Conservation (phyloP, 1,284 basidiomycete species). For the Filobasidium uniguttulatum region DNA sequence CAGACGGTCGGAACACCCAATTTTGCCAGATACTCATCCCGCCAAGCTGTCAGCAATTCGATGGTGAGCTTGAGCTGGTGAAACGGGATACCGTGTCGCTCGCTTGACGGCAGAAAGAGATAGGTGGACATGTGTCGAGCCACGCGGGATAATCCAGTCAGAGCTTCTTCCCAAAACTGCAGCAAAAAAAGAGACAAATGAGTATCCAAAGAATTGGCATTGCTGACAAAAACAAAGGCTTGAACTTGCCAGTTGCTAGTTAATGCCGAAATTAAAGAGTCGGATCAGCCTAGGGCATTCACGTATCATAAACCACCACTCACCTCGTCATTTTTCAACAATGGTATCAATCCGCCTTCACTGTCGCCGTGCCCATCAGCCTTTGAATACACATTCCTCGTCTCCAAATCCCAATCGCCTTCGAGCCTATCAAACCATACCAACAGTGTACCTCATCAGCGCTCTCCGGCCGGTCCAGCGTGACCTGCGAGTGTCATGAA, state of each 20-base stretch:
- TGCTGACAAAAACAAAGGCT: too few relatives aligned
- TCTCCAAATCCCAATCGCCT: conserved; percentile 38
- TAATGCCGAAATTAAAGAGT: too few relatives aligned
- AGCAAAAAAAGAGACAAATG: too few relatives aligned
- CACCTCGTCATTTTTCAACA: too few relatives aligned
- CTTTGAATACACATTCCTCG: not conserved
- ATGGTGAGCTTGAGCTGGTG: conserved; percentile 49
- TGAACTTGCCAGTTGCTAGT: too few relatives aligned
- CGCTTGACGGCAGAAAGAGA: conserved; percentile 61
- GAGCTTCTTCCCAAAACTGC: conserved; percentile 29
- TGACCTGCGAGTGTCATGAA: not conserved
- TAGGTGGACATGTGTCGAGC: conserved; percentile 61
- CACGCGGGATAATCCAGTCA: conserved; percentile 53
- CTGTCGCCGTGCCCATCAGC: not conserved
- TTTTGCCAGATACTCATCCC: conserved; percentile 54
- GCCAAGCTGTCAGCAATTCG: conserved; percentile 55
- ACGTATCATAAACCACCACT: too few relatives aligned
- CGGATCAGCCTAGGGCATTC: too few relatives aligned
- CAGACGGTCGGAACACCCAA: conserved; percentile 75
- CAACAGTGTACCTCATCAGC: conserved; percentile 26
- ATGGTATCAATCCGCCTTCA: too few relatives aligned
- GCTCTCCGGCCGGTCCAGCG: not conserved
- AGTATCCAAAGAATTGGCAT: not conserved
- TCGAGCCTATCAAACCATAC: conserved; percentile 42
- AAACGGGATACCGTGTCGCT: conserved; percentile 59